A percentile compares a stretch with the other conserved stretches of the same genome.
These are phyloP conservation scores for Cyberlindnera amylophila DNA, from an alignment of 805 yeast species.

Conservation along the genomic window DNA sequence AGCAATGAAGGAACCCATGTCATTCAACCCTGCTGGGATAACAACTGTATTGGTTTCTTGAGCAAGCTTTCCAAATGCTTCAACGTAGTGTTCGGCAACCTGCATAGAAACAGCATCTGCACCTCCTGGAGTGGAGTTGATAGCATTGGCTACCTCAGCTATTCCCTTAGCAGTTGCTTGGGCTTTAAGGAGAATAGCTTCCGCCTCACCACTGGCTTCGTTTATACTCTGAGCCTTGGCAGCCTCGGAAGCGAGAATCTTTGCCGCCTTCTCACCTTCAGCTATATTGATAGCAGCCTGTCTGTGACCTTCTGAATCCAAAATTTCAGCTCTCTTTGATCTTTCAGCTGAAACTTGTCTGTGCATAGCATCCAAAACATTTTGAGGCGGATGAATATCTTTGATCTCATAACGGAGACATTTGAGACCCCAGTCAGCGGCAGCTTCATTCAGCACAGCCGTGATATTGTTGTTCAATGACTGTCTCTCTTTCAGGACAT, in stretches of 20 bases:
- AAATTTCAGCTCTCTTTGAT: constrained; percentile 80
- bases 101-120: constrained; percentile 72
- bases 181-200: constrained; percentile 61
- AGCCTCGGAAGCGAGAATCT: constrained; percentile 76
- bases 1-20: constrained; percentile 70
- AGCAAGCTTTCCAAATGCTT: constrained; percentile 77
- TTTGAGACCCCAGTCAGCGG: constrained; percentile 79
- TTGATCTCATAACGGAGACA: constrained; percentile 83
- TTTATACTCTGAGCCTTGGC: constrained; percentile 57
- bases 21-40: constrained; percentile 72
- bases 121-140: constrained; percentile 65
- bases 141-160: constrained; percentile 59
- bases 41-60: constrained; percentile 77
- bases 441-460: constrained; percentile 77
- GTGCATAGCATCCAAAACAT: constrained; percentile 87
- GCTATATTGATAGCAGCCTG: constrained; percentile 78
- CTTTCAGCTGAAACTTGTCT: constrained; percentile 86
- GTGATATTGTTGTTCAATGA: constrained; percentile 69
- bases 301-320: constrained; percentile 81
- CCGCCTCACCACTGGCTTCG: constrained; percentile 70
- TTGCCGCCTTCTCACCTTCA: constrained; percentile 72
- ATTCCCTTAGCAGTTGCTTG: constrained; percentile 74
- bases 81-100: constrained; percentile 80
- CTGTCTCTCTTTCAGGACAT: constrained; percentile 75
- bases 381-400: constrained; percentile 83